Evolutionary conservation across 768 basidiomycete species (phyloP).

Genomic region (Lentinula detonsa): DNA sequence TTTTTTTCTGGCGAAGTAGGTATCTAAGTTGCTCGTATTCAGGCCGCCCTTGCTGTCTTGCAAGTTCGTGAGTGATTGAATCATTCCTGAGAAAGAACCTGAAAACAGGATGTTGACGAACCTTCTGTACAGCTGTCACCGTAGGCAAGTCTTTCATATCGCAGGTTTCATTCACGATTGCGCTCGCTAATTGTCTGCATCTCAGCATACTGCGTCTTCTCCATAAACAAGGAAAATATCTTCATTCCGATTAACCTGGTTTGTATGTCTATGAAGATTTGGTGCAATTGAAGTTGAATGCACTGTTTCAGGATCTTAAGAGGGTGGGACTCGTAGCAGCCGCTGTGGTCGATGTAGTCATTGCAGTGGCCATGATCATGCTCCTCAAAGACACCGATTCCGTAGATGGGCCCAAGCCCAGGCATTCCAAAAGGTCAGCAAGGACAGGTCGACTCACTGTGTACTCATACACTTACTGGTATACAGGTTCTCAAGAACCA

Average conservation of each 20-base stretch:
- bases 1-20: not conserved
- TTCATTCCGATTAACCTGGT: slow-evolving; percentile 12
- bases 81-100: not conserved
- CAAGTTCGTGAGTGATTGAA: slow-evolving; percentile 11
- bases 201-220: slow-evolving; percentile 10
- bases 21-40: not conserved
- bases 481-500: slow-evolving; percentile 8
- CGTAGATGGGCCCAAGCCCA: not conserved
- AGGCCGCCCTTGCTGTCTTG: slow-evolving; percentile 8
- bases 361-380: slow-evolving; percentile 10
- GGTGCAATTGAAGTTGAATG: not conserved
- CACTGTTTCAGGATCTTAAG: slow-evolving; percentile 8
- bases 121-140: not conserved
- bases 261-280: not conserved
- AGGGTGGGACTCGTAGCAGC: slow-evolving; percentile 7
- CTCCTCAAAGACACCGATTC: slow-evolving; percentile 11
- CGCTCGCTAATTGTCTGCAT: not conserved
- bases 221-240: slow-evolving; percentile 8
- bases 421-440: slow-evolving; percentile 6
- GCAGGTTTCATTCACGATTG: not conserved
- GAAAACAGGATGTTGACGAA: too few species aligned
- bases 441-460: not conserved
- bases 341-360: slow-evolving; percentile 7
- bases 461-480: not conserved
- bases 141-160: not conserved